Base-by-base conservation (phyloP, 2,329 filamentous ascomycete genomes). In the Huntiella bhutanensis region DNA sequence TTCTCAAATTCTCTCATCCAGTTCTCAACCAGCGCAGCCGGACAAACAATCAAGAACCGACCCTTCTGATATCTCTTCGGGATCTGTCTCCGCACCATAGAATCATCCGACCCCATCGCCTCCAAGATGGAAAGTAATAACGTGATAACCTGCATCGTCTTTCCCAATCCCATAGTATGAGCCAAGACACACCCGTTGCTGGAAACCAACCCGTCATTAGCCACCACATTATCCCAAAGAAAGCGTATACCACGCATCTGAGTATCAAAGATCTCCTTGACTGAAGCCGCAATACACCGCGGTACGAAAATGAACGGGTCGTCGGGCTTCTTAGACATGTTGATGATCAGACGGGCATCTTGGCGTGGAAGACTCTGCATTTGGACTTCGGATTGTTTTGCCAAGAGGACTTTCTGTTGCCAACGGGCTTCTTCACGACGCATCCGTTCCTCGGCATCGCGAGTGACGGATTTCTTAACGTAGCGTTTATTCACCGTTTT, bases 151-250 rank as follows among this genome's bases (percentile, higher is more conserved):
- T 94, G 86, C 78, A 93, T 85, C 0, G 86, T 92, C 63, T 94
- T 95, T 12, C 86, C 86, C 2, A 94, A 63, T 1, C 87, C 87
- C 86, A 94, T 94, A 0, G 82, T 84, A 58, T 94, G 86, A 4
- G 86, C 82, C 15, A 94, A 67, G 10, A 93, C 68, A 56, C 83
- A 92, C 2, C 86, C 86, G 59, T 86, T 77, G 13, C 69, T 68
- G 4, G 48, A 49, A 13, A 44, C 40, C 7, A 43, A 17, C 4
- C 65, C 63, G 3, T 68, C 63, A 1, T 64, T 70, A 32, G 70
- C 68, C 4, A 88, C 73, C 39, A 94, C 65, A 52, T 88, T 80
- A 53, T 85, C 77, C 85, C 87, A 95, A 66, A 95, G 73, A 60
- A 94, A 94, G 8, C 79, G 77, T 15, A 94, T 75, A 1, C 87